Conservation (phyloP, 2,329 filamentous ascomycete genomes). For the Pyrenophora seminiperda region DNA sequence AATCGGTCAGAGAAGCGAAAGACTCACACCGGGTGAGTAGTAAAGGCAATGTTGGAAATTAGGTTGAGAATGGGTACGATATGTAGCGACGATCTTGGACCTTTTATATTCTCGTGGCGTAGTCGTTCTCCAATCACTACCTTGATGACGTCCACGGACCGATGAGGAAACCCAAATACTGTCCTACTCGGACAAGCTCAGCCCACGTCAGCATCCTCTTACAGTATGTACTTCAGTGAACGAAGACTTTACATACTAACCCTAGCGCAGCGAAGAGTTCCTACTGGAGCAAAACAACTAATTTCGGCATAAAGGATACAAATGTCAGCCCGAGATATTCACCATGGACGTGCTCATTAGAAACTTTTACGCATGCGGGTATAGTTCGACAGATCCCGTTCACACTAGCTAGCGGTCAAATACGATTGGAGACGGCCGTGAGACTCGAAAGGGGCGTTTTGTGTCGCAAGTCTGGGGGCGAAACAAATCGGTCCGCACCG, state of each 20-base stretch:
- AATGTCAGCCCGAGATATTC: too few relatives aligned
- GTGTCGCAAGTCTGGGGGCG: conserved; percentile 6
- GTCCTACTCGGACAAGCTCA: not conserved
- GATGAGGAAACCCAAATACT: not conserved
- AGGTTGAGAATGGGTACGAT: not conserved
- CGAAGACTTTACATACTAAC: not conserved
- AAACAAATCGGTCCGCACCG: conserved; percentile 11
- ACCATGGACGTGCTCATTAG: too few relatives aligned
- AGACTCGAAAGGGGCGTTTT: conserved; percentile 11
- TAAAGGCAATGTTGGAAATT: not conserved
- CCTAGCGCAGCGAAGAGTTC: not conserved
- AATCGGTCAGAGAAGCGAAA: too few relatives aligned
- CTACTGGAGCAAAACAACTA: not conserved
- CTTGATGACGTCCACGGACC: not conserved
- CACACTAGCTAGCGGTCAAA: not conserved
- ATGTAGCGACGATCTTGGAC: not conserved
- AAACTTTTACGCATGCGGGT: not conserved
- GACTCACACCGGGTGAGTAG: conserved; percentile 6
- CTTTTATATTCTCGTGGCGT: not conserved
- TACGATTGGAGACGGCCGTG: conserved; percentile 9
- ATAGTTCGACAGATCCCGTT: not conserved
- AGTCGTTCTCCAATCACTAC: not conserved
- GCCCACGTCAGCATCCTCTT: conserved; percentile 1
- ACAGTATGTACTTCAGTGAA: conserved; percentile 6
- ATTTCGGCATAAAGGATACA: not conserved